Evolutionary conservation across 352 stramenopile genomes (phyloP), one percentile per base, ranked within the genome.

Genomic region (Phytopythium boreale): DNA sequence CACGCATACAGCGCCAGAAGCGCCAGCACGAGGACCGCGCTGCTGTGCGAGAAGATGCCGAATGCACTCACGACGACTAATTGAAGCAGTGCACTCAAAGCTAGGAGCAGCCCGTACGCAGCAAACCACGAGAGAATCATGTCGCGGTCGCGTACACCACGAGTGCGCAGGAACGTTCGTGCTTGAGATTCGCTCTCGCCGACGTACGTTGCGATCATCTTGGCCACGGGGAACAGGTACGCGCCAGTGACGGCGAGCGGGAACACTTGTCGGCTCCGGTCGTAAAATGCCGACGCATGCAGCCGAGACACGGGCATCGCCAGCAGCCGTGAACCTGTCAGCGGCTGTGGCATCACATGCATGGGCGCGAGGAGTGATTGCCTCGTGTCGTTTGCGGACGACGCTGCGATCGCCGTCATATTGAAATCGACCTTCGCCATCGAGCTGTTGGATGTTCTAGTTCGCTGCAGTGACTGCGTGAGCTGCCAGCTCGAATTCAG

Each of bases 101-200:
- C 58, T 41, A 87, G 41, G 4, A 80, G 64, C 6, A 73, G 26
- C 17, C 71, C 69, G 59, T 84, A 80, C 37, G 71, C 80, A 47
- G 71, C 34, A 46, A 74, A 82, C 77, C 77, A 87, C 3, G 75
- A 80, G 11, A 72, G 60, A 34, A 76, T 62, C 50, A 80, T 71
- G 39, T 61, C 67, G 26, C 69, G 69, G 31, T 80, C 69, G 27
- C 66, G 69, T 2, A 84, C 64, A 1, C 75, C 72, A 10, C 80
- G 60, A 1, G 78, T 71, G n/a, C 68, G 74, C 43, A 83, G 64
- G 24, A 76, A 62, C 29, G 77, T 70, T 0, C 73, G 68, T 29
- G 63, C 63, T 12, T 63, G 71, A 1, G 70, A 74, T 58, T 81
- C 68, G 24, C 64, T 65, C 60, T 84, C 76, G 4, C 62, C 49